These are phyloP conservation scores for Eleusine indica DNA, from an alignment of 176 grass and related monocot genomes.

Conservation along the genomic window DNA sequence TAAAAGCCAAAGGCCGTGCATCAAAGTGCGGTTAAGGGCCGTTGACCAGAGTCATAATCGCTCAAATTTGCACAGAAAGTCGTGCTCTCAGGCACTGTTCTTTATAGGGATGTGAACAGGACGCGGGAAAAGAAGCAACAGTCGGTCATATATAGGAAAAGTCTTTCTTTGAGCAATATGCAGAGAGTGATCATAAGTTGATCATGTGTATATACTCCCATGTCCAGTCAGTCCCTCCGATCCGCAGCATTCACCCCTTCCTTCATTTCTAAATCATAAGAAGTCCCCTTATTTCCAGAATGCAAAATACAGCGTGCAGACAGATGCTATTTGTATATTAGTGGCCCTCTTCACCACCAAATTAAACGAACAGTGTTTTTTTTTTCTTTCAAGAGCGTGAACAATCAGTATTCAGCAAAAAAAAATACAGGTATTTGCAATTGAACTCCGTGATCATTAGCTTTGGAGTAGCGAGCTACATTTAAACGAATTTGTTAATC, in stretches of 20 bases:
- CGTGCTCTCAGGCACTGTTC: slow-evolving; percentile 40
- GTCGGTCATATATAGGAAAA: neutral
- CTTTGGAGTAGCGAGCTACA: too few relatives aligned
- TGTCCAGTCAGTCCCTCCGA: neutral
- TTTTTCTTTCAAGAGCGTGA: too few relatives aligned
- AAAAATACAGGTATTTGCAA: too few relatives aligned
- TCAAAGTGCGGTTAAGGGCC: slow-evolving; percentile 50
- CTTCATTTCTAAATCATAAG: slow-evolving; percentile 23
- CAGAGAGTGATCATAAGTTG: neutral
- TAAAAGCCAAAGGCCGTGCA: slow-evolving; percentile 48
- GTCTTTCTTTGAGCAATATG: neutral
- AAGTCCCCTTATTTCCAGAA: neutral
- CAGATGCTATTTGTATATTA: neutral
- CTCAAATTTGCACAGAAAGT: slow-evolving; percentile 55
- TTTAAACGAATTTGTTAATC: too few relatives aligned
- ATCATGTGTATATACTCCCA: neutral
- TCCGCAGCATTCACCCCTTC: neutral
- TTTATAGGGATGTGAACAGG: slow-evolving; percentile 46
- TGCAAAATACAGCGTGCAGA: neutral
- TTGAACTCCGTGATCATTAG: too few relatives aligned
- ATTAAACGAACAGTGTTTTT: neutral
- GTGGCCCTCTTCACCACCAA: neutral
- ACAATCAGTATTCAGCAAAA: too few relatives aligned
- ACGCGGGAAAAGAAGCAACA: slow-evolving; percentile 19
- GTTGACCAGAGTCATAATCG: slow-evolving; percentile 59